Base-by-base conservation (phyloP, 202 grass and related monocot species). In the Setaria italica region DNA sequence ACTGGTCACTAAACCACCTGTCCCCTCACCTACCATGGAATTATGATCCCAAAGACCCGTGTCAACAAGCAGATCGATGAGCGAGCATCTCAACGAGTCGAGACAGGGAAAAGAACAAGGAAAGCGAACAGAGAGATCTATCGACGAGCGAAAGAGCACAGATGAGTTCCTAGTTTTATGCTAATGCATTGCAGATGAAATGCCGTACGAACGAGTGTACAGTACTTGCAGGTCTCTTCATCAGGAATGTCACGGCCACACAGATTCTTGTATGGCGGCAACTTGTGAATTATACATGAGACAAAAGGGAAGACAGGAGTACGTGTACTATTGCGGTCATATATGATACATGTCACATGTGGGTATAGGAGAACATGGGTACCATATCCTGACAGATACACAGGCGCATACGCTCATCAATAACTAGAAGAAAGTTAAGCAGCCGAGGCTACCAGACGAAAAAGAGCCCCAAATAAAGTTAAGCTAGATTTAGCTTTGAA, bases 11-110 rank as follows among this genome's bases (percentile, higher is more conserved):
- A 84, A 83, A 80, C 75, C 75, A 83, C 80, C n/a, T 71, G 80
- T 75, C 34, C 68, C 74, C 68, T 84, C 84, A 84, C 84, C 80
- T 63, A 80, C 80, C 68, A 35, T 19, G 70, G 80, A 72, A 90
- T 84, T 59, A 79, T 82, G 53, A 75, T 80, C 62, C 75, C 75
- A 46, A n/a, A 29, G 74, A 77, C 30, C 59, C 67, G 73, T 68
- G 69, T 62, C 35, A 68, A 73, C 37, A 51, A 68, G 69, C 42
- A 33, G 42, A 80, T 63, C 29, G 60, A 63, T 33, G 74, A 67
- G 49, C 32, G 34, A 25, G 25, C 25, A 25, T 25, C 25, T 19
- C 34, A 46, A 7, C 13, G 6, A 9, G 37, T 45, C 12, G 19
- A 25, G 13, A 7, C 17, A 79, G 12, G 32, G 13, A 15, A 70